A percentile compares a stretch with the other conserved stretches of the same genome.
Evolutionary conservation across 768 basidiomycete genomes (phyloP).

Genomic region (Mycena chlorophos): DNA sequence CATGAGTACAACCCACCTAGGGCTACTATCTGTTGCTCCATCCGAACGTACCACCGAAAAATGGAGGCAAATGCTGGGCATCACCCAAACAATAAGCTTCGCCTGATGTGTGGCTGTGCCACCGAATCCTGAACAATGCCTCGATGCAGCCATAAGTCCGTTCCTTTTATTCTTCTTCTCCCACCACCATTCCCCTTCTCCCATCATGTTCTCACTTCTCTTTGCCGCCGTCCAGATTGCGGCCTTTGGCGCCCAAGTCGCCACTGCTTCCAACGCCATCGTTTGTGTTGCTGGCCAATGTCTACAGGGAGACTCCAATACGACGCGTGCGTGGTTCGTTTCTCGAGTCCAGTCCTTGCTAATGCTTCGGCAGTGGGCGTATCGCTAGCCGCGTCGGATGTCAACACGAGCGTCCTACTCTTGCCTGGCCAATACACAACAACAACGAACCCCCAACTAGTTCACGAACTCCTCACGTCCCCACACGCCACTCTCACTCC

Average conservation of each 20-base stretch:
- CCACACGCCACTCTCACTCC: conserved; percentile 58
- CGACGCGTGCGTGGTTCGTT: conserved; percentile 48
- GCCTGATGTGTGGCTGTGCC: too few species aligned
- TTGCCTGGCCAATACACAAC: conserved; percentile 78
- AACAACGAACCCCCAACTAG: conserved; percentile 68
- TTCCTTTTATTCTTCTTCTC: background rate
- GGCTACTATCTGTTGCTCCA: too few species aligned
- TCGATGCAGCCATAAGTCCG: background rate
- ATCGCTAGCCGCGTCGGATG: conserved; percentile 56
- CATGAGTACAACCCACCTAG: too few species aligned
- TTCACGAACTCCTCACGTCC: conserved; percentile 67
- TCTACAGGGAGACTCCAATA: conserved; percentile 75
- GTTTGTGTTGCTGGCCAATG: conserved; percentile 90
- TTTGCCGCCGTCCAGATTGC: background rate
- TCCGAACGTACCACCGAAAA: too few species aligned
- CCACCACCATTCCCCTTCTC: background rate
- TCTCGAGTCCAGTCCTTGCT: conserved; percentile 2
- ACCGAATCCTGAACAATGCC: too few species aligned
- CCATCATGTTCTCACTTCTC: background rate
- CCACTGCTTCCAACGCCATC: conserved; percentile 56
- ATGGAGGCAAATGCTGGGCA: too few species aligned
- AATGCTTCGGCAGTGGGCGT: conserved; percentile 58
- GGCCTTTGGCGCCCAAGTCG: conserved; percentile 37
- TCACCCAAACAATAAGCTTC: too few species aligned
- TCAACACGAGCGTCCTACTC: conserved; percentile 55